Evolutionary conservation across 371 early-diverging fungal species (phyloP).

Genomic region (Apophysomyces variabilis): DNA sequence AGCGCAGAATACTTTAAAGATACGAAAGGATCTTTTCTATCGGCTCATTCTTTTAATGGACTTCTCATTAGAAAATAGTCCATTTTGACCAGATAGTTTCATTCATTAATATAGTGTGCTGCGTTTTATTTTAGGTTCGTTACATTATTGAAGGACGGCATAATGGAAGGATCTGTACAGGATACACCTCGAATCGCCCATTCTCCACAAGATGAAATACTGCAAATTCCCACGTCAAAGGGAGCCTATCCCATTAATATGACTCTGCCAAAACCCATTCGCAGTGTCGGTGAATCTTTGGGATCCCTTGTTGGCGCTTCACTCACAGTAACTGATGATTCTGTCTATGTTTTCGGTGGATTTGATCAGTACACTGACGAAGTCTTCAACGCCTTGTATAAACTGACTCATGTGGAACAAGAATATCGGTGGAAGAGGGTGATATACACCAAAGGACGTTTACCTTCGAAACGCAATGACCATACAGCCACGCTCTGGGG

Average conservation of each 20-base stretch:
- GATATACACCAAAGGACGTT: slow-evolving; percentile 63
- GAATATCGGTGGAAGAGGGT: slow-evolving; percentile 60
- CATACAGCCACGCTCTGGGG: slow-evolving; percentile 70
- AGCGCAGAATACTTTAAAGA: not conserved
- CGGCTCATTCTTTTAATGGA: not conserved
- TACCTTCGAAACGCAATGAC: slow-evolving; percentile 69
- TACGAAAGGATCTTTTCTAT: no score
- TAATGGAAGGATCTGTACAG: slow-evolving; percentile 27
- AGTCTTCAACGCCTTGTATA: slow-evolving; percentile 68
- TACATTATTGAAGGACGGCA: not conserved
- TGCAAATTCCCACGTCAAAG: slow-evolving; percentile 28
- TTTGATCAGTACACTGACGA: slow-evolving; percentile 74
- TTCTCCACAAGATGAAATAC: slow-evolving; percentile 20
- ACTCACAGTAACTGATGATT: slow-evolving; percentile 52
- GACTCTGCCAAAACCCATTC: slow-evolving; percentile 33
- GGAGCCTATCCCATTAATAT: slow-evolving; percentile 23
- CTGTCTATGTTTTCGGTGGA: slow-evolving; percentile 69
- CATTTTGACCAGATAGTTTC: not conserved
- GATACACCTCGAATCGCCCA: slow-evolving; percentile 24
- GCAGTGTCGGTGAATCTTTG: slow-evolving; percentile 54
- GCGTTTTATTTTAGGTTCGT: not conserved
- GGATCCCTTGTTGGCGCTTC: slow-evolving; percentile 68
- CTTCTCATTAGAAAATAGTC: not conserved
- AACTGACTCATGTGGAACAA: slow-evolving; percentile 40
- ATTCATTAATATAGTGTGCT: not conserved